Evolutionary conservation across 2,329 filamentous ascomycete genomes (phyloP).

Genomic region (Colletotrichum echinochloae): DNA sequence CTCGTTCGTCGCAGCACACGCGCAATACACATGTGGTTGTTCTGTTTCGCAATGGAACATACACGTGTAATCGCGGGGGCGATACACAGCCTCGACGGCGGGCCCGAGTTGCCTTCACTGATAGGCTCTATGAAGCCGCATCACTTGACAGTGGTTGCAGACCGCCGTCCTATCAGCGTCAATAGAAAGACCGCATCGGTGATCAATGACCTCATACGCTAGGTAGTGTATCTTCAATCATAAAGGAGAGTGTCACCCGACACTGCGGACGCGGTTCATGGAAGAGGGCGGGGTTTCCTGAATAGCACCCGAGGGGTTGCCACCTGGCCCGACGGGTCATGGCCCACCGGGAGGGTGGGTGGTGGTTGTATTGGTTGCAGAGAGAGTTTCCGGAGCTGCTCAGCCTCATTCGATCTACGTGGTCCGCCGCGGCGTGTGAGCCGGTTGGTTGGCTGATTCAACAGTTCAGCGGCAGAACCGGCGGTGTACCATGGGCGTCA

Average conservation of each 20-base stretch:
- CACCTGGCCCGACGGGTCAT: constrained; percentile 26
- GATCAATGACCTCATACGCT: background rate
- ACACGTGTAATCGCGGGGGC: background rate
- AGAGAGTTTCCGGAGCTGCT: constrained; percentile 37
- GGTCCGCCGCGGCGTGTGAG: constrained; percentile 9
- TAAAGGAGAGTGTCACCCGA: background rate
- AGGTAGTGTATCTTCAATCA: background rate
- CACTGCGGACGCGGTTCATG: background rate
- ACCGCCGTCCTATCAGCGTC: background rate
- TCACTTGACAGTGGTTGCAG: background rate
- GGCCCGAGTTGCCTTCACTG: background rate
- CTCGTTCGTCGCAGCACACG: background rate
- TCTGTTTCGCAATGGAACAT: background rate
- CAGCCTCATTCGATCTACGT: constrained; percentile 31
- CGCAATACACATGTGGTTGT: background rate
- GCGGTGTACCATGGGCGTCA: background rate
- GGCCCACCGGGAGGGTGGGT: background rate
- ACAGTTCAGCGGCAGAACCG: background rate
- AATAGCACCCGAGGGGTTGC: constrained; percentile 21
- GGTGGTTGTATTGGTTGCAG: constrained; percentile 18
- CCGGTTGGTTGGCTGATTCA: constrained; percentile 7
- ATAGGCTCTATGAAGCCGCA: background rate
- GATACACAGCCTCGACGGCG: constrained; percentile 4
- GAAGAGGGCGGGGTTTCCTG: background rate
- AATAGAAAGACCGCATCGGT: background rate